Evolutionary conservation across 306 rosid genomes (phyloP), one percentile per base, ranked within the genome.

Genomic region (Rosa multiflora): DNA sequence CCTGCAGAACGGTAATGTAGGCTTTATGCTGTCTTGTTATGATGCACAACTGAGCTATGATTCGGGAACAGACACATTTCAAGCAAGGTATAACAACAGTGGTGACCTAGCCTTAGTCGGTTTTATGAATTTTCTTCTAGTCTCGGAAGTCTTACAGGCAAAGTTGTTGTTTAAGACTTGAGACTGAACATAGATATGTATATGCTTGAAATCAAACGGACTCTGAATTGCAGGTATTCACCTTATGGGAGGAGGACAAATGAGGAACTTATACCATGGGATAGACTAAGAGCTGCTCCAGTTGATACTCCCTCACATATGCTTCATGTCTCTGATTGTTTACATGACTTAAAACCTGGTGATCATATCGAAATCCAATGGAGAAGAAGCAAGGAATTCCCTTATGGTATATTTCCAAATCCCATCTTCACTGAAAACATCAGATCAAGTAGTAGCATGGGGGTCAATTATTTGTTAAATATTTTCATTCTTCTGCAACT

Each of bases 361-460:
- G 98, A 95, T 84, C 91, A 95, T 86, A 83, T 95, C 58, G 99
- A 95, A 83, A 92, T 95, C 67, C 99, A 95, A 74, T 95, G 99
- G 99, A 91, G 99, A 83, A 92, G 89, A 86, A 92, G 83, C 85
- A 88, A 77, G 69, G 98, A 88, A 68, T 95, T 91, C 74, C 97
- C 96, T 53, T 90, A 91, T 74, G 99, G 99, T 95, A 77, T 70
- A 86, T 82, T 84, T 79, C 15, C 66, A 48, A 52, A 51, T 37
- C 75, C 76, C 39, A 5, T 32, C 39, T 51, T 68, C 6, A 56
- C 14, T 20, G 48, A 48, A 70, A 55, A 18, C 23, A 37, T 7
- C 6, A 5, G 0, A 9, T 32, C 42, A 55, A 55, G 9, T 62
- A 20, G 63, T 56, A 62, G 40, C 67, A 26, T 61, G 67, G 18